Evolutionary conservation across 768 basidiomycete species (phyloP).

Genomic region (Xanthoconium purpureum): DNA sequence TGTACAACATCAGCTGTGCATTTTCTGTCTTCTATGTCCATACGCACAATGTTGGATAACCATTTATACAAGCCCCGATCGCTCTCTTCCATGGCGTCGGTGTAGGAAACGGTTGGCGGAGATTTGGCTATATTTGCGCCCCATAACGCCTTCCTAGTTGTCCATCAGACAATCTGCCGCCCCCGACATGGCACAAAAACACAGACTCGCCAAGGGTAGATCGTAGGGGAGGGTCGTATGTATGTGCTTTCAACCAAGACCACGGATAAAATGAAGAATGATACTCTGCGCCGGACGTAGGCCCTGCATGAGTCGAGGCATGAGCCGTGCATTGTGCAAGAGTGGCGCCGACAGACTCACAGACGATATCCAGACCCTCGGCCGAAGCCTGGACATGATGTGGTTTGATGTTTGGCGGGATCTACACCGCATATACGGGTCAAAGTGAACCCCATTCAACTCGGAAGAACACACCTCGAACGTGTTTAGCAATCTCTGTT

Average conservation of each 20-base stretch:
- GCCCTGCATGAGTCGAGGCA: conserved; percentile 17
- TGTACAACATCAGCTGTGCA: conserved; percentile 29
- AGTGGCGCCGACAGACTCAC: conserved; percentile 40
- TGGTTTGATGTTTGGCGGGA: conserved; percentile 72
- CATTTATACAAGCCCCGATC: conserved; percentile 74
- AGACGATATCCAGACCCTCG: conserved; percentile 71
- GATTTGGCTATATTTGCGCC: conserved; percentile 68
- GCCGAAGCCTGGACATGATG: conserved; percentile 49
- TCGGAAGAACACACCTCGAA: conserved; percentile 55
- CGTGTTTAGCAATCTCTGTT: conserved; percentile 85
- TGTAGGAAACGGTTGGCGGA: conserved; percentile 72
- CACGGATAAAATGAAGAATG: conserved; percentile 88
- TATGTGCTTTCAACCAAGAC: conserved; percentile 74
- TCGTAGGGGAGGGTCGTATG: conserved; percentile 69
- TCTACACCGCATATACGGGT: conserved; percentile 42
- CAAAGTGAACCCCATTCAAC: not conserved
- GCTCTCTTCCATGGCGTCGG: conserved; percentile 65
- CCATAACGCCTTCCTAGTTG: conserved; percentile 69
- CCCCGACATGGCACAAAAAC: not conserved
- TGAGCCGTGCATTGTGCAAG: not conserved
- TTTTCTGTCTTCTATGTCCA: not conserved
- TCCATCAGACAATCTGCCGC: not conserved
- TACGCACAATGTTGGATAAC: conserved; percentile 73
- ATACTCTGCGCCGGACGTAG: conserved; percentile 34
- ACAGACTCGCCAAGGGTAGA: conserved; percentile 43